These are phyloP conservation scores for Ophiostoma triangulosporum DNA, from an alignment of 2,329 filamentous ascomycete genomes.

Conservation along the genomic window DNA sequence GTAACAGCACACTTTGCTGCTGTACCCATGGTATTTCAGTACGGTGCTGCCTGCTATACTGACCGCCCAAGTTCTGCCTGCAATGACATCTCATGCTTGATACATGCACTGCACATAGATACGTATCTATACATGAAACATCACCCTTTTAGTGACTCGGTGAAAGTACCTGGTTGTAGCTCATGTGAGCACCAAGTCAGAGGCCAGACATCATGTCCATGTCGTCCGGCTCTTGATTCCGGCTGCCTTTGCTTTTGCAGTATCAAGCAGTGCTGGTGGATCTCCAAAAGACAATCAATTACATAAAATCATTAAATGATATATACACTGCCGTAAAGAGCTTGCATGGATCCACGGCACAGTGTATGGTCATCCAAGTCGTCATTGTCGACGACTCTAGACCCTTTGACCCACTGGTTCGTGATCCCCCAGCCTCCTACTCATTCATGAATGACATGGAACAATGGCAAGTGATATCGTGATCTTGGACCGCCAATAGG, in stretches of 20 bases:
- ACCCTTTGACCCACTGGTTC: neutral
- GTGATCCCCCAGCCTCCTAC: neutral
- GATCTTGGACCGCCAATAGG: neutral
- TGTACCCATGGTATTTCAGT: too few relatives aligned
- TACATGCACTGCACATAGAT: neutral
- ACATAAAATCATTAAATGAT: too few relatives aligned
- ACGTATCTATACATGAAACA: too few relatives aligned
- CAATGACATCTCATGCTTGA: too few relatives aligned
- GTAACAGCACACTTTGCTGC: too few relatives aligned
- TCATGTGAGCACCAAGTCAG: neutral
- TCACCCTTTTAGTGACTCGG: neutral
- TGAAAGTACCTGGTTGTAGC: neutral
- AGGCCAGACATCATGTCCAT: neutral
- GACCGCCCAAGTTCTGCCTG: too few relatives aligned
- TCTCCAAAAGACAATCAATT: too few relatives aligned
- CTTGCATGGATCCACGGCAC: neutral
- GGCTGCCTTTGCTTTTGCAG: neutral
- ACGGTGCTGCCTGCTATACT: too few relatives aligned
- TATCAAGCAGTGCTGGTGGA: neutral
- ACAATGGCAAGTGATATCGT: neutral
- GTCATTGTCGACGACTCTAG: neutral
- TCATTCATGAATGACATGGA: neutral
- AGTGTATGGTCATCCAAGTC: neutral
- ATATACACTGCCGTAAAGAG: neutral
- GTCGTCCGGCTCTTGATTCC: neutral